Base-by-base conservation (phyloP, 2,329 filamentous ascomycete species). In the Fusarium liriodendri region DNA sequence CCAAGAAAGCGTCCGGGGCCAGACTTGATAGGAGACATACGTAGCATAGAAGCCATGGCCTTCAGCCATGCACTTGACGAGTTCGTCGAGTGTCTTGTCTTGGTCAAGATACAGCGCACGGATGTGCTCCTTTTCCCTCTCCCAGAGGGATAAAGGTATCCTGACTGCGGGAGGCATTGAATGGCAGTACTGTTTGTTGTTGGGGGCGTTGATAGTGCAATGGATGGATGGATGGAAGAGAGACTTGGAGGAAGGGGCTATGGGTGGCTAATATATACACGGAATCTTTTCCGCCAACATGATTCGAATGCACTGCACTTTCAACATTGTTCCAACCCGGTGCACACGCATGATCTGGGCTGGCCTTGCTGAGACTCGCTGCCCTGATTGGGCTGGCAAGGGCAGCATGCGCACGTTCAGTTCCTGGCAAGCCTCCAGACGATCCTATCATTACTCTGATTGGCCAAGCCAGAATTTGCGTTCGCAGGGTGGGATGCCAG, bases 1-100 rank as follows among this genome's bases (percentile, higher is more conserved):
- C 27, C 2, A 6, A 8, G 27, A 32, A 52, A 29, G 25, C 45
- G 16, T 11, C 22, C 11, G 14, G 45, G 25, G 16, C 25, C 1
- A 13, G 27, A 50, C 16, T n/a, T 52, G 10, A n/a, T 4, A 7
- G 32, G 18, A 29, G 3, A 25, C 60, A 20, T 29, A 63, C 70
- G 71, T 64, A 5, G 63, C 55, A 18, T 54, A 5, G 7, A 73
- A 73, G 0, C n/a, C 29, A 14, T 62, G 16, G 6, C n/a, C 18
- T 6, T 54, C 14, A 0, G n/a, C 9, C 67, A 73, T 73, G 13
- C 20, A 11, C 18, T 62, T 6, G 0, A 68, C 67, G 1, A 73
- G 42, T 1, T 73, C 63, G 0, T 65, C 52, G 14, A 73, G 61
- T 1, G 50, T 71, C 7, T 58, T 73, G 29, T 61, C 33, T 32